A percentile compares a stretch with the other conserved stretches of the same genome.
Conservation (phyloP, 2,329 filamentous ascomycete species). For the Rhynchosporium graminicola region DNA sequence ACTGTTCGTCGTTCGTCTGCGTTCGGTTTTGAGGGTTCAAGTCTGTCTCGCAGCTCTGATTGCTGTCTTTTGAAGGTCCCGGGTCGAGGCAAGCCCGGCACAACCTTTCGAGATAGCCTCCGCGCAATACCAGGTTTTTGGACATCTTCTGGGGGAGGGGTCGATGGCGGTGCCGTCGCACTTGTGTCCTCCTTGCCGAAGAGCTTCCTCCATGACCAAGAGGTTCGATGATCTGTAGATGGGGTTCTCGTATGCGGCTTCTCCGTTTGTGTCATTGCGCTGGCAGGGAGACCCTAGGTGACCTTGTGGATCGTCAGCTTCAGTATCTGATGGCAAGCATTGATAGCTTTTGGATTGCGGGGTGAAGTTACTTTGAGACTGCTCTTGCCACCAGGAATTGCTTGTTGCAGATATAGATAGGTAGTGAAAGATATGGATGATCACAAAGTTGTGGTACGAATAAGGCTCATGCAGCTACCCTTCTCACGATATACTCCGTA, state of each 20-base stretch:
- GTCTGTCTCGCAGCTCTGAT: constrained; percentile 74
- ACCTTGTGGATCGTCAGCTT: constrained; percentile 29
- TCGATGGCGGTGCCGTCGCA: constrained; percentile 17
- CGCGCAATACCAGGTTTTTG: constrained; percentile 35
- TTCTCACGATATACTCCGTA: constrained; percentile 17
- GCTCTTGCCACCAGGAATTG: constrained; percentile 17
- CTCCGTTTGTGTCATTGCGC: constrained; percentile 37
- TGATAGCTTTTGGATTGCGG: constrained; percentile 10
- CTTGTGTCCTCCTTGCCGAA: constrained; percentile 37
- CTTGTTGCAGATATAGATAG: constrained; percentile 7
- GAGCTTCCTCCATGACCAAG: constrained; percentile 39
- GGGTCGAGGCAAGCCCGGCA: constrained; percentile 73
- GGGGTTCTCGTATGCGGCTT: constrained; percentile 33
- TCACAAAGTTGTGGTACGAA: constrained; percentile 27
- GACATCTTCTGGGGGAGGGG: constrained; percentile 27
- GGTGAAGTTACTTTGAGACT: constrained; percentile 20
- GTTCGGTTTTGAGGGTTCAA: constrained; percentile 65
- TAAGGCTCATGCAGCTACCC: constrained; percentile 34
- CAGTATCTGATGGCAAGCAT: constrained; percentile 16
- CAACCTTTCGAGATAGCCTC: constrained; percentile 56
- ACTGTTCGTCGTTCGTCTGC: constrained; percentile 69
- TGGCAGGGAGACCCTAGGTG: constrained; percentile 29
- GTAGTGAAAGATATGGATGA: constrained; percentile 27
- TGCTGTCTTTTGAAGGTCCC: constrained; percentile 81
- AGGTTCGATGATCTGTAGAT: constrained; percentile 36